These are phyloP conservation scores for Cytospora mali DNA, from an alignment of 2,329 filamentous ascomycete genomes.

Conservation along the genomic window DNA sequence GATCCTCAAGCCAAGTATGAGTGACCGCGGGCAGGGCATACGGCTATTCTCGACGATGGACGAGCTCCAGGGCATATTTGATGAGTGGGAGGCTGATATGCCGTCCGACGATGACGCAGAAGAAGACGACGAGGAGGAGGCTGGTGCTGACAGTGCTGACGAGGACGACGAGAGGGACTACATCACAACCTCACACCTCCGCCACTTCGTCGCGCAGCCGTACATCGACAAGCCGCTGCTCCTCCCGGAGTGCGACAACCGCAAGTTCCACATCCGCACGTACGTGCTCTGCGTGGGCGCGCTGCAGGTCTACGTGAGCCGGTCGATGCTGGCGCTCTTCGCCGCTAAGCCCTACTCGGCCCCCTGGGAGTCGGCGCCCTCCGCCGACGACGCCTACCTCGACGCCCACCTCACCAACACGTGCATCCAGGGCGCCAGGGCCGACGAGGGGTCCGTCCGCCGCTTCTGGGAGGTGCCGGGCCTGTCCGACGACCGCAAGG, in stretches of 20 bases:
- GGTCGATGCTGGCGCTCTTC: slow-evolving; percentile 90
- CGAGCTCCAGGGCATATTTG: slow-evolving; percentile 84
- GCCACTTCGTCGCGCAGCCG: slow-evolving; percentile 93
- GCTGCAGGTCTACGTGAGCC: slow-evolving; percentile 83
- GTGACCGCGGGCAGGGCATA: slow-evolving; percentile 92
- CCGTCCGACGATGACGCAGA: slow-evolving; percentile 69
- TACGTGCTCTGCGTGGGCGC: slow-evolving; percentile 84
- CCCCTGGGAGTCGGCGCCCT: slow-evolving; percentile 50
- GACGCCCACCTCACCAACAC: slow-evolving; percentile 90
- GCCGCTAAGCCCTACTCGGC: slow-evolving; percentile 72
- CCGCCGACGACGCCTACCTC: slow-evolving; percentile 48
- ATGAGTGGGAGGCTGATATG: slow-evolving; percentile 78
- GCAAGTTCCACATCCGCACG: slow-evolving; percentile 93
- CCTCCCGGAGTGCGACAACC: slow-evolving; percentile 60
- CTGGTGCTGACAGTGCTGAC: slow-evolving; percentile 35
- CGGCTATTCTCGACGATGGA: slow-evolving; percentile 83
- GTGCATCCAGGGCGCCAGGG: slow-evolving; percentile 71
- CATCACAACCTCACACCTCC: slow-evolving; percentile 85
- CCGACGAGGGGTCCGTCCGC: slow-evolving; percentile 62
- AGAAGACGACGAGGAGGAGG: slow-evolving; percentile 43
- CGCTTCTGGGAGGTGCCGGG: slow-evolving; percentile 70
- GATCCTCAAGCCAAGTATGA: slow-evolving; percentile 98
- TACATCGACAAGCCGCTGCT: slow-evolving; percentile 91
- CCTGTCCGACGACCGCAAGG: slow-evolving; percentile 41
- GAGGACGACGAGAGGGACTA: slow-evolving; percentile 47